Conservation (phyloP, 116 monocot species). For the Posidonia oceanica region DNA sequence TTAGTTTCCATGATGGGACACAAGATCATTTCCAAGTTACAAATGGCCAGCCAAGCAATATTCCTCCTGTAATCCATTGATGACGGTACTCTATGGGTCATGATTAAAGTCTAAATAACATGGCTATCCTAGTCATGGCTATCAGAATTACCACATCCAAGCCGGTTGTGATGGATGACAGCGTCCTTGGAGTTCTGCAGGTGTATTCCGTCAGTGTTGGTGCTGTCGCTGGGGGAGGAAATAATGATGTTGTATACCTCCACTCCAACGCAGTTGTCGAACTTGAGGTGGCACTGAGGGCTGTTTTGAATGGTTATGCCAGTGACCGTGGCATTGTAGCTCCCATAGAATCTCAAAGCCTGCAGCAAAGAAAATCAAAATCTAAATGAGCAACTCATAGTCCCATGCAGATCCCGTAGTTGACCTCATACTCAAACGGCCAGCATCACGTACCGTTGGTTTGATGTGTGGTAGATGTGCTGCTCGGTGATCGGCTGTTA, state of each 20-base stretch:
- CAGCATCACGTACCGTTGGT: conserved; percentile 33
- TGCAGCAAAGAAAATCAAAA: conserved; percentile 11
- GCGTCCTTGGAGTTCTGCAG: conserved; percentile 62
- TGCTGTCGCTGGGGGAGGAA: conserved; percentile 72
- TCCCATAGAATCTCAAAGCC: conserved; percentile 71
- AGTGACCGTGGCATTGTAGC: conserved; percentile 53
- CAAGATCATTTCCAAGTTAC: no score
- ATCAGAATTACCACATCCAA: conserved; percentile 39
- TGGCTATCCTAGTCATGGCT: neutral
- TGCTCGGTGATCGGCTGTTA: conserved; percentile 9
- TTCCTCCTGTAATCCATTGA: no score
- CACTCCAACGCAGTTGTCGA: conserved; percentile 59
- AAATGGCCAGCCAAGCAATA: no score
- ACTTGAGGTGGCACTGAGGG: conserved; percentile 80
- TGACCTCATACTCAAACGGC: neutral
- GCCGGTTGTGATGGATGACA: conserved; percentile 32
- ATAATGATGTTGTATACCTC: conserved; percentile 40
- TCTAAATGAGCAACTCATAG: neutral
- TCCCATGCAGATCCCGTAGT: no score
- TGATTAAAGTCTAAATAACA: neutral
- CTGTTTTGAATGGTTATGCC: conserved; percentile 77
- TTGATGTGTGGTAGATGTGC: conserved; percentile 25
- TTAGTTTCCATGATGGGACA: no score
- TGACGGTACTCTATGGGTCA: neutral
- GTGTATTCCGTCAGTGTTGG: conserved; percentile 85